Percentiles rank a stretch among this genome's conserved stretches.
Evolutionary conservation across 2,329 filamentous ascomycete genomes (phyloP).

Genomic region (Aspergillus pseudoglaucus): DNA sequence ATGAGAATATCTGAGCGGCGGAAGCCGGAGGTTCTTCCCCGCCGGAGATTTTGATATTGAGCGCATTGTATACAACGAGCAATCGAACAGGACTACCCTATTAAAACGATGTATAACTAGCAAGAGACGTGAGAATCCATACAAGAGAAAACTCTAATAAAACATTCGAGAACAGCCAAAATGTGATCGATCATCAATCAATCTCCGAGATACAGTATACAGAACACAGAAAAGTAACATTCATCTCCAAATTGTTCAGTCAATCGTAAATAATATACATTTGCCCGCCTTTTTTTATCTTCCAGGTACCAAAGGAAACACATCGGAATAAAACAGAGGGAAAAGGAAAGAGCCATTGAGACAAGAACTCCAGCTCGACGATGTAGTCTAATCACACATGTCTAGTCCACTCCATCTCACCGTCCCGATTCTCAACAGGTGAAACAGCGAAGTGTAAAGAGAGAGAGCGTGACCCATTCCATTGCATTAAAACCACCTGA

Average conservation of each 20-base stretch:
- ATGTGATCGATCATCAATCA: not conserved
- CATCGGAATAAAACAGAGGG: slow-evolving; percentile 12
- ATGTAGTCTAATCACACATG: slow-evolving; percentile 17
- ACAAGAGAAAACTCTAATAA: not conserved
- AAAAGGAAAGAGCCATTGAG: slow-evolving; percentile 13
- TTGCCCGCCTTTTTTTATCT: slow-evolving; percentile 24
- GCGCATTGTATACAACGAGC: no score
- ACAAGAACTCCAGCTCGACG: slow-evolving; percentile 18
- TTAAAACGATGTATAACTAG: no score
- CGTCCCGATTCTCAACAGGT: slow-evolving; percentile 1
- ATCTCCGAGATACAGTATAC: not conserved
- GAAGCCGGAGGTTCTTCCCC: slow-evolving; percentile 2
- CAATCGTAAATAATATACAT: slow-evolving; percentile 30
- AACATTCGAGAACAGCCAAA: slow-evolving; percentile 1
- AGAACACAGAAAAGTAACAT: not conserved
- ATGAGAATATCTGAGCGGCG: not conserved
- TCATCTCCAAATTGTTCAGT: slow-evolving; percentile 15
- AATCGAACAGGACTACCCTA: no score
- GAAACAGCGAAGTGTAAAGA: slow-evolving; percentile 2
- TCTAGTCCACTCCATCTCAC: slow-evolving; percentile 5
- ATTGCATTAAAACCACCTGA: slow-evolving; percentile 5
- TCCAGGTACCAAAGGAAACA: slow-evolving; percentile 15
- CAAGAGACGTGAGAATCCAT: no score
- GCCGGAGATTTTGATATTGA: slow-evolving; percentile 3
- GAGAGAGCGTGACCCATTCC: slow-evolving; percentile 6